Conservation (phyloP, 2,329 filamentous ascomycete genomes). For the Neocatenulostroma microsporum region DNA sequence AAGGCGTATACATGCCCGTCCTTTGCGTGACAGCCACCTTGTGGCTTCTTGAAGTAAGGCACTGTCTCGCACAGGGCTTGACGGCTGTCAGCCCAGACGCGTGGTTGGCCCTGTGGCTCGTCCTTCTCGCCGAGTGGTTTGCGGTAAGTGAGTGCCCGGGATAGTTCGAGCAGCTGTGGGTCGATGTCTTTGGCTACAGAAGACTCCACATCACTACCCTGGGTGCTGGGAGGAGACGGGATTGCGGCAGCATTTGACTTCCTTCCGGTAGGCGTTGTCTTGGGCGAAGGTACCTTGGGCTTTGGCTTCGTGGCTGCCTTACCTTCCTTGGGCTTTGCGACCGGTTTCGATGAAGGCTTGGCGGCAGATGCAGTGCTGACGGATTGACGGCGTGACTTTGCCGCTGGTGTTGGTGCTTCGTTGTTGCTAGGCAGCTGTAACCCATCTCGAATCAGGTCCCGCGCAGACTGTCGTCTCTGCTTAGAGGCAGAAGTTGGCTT, state of each 20-base stretch:
- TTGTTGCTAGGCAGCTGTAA: no score
- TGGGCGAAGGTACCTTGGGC: no score
- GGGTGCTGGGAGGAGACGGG: constrained; percentile 3
- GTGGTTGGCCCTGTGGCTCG: constrained; percentile 33
- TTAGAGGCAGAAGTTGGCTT: no score
- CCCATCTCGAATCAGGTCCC: no score
- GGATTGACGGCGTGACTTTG: no score
- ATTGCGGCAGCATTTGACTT: background rate
- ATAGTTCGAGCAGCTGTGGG: constrained; percentile 13
- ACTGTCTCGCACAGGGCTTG: constrained; percentile 57
- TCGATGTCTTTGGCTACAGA: constrained; percentile 8
- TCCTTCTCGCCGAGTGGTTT: constrained; percentile 25
- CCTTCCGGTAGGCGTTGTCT: background rate
- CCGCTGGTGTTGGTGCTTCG: no score
- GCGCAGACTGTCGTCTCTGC: no score
- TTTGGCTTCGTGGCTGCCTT: no score
- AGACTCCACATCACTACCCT: background rate
- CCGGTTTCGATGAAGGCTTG: no score
- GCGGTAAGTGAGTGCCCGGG: constrained; percentile 20
- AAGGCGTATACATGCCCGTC: constrained; percentile 48
- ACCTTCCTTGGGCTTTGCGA: no score
- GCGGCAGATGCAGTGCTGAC: no score
- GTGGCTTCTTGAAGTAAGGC: constrained; percentile 54
- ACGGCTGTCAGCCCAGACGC: constrained; percentile 51
- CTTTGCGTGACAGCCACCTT: constrained; percentile 51